Evolutionary conservation across 257 asterid species (phyloP).

Genomic region (Gardenia jasminoides): DNA sequence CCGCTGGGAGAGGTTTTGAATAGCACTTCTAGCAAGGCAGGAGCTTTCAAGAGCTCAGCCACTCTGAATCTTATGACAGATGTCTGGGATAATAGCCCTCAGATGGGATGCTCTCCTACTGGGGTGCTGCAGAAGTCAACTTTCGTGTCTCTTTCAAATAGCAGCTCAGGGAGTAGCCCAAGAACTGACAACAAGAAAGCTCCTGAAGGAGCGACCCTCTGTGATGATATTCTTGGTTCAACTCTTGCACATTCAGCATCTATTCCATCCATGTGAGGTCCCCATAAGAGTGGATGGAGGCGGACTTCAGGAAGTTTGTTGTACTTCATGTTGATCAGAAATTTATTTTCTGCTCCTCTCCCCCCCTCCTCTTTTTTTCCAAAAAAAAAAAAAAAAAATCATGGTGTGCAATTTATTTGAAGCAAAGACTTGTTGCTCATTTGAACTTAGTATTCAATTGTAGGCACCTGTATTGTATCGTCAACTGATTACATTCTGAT

Average conservation of each 20-base stretch:
- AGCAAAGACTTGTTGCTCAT: conserved; percentile 5
- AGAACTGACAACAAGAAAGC: conserved; percentile 45
- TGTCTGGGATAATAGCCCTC: conserved; percentile 39
- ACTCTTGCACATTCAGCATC: conserved; percentile 40
- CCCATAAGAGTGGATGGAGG: neutral
- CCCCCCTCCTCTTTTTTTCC: neutral
- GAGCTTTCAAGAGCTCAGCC: conserved; percentile 24
- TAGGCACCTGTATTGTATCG: conserved; percentile 23
- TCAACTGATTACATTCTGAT: conserved; percentile 6
- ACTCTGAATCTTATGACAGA: conserved; percentile 30
- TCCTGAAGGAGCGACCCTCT: conserved; percentile 31
- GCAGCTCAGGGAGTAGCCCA: conserved; percentile 73
- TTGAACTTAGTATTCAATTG: conserved; percentile 16
- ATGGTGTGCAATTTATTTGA: conserved; percentile 10
- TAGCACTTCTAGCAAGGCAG: conserved; percentile 28
- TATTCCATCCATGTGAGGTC: conserved; percentile 38
- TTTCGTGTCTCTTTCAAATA: conserved; percentile 64
- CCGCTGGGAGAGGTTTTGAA: conserved; percentile 85
- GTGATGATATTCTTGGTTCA: conserved; percentile 46
- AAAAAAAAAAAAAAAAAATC: no score
- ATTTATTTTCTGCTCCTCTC: neutral
- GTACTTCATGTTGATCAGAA: neutral
- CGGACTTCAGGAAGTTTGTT: neutral
- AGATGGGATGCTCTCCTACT: conserved; percentile 65
- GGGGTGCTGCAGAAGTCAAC: conserved; percentile 71